Base-by-base conservation (phyloP, 176 grass and related monocot genomes). In the Paspalum vaginatum region DNA sequence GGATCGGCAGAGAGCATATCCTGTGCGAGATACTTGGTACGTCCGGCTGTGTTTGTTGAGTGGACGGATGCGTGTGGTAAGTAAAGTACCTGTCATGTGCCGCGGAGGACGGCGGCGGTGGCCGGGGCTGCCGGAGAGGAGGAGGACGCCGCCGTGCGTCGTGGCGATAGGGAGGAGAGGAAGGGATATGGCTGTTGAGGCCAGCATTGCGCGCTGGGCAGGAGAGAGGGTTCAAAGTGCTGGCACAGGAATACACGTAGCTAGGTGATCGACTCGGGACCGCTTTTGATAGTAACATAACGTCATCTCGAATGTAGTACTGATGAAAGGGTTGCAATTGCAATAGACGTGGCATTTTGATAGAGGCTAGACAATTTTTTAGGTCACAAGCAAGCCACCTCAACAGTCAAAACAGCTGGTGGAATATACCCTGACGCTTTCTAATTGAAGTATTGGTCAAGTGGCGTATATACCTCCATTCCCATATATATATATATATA, bases 111-210 rank as follows among this genome's bases (percentile, higher is more conserved):
- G 39, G 39, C n/a, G 18, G 44, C 68, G 45, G 18, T 38, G 71
- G 58, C 14, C 5, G 67, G 45, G 45, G 22, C n/a, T 24, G 65
- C 74, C 83, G 83, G 83, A 85, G 74, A 52, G 5, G 74, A 69
- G 5, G 52, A 73, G 32, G 72, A 25, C 0, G 5, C 24, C 22
- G 67, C 24, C 22, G 67, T 17, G 76, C 49, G 74, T 41, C 53
- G 74, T 2, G 74, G 14, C 2, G 55, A 10, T 4, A 37, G 46
- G 67, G 8, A 8, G 11, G 22, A n/a, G 18, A 68, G 17, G 17
- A 73, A 68, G 46, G 60, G 84, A 86, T 80, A 86, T 61, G 61
- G 38, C 42, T 50, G 26, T 48, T 66, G 84, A 79, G 84, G 77
- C 76, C 54, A 49, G 60, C 84, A 80, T 85, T 74, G 71, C 80